Evolutionary conservation across 768 basidiomycete genomes (phyloP), one percentile per base, ranked within the genome.

Genomic region (Lactifluus volemus): DNA sequence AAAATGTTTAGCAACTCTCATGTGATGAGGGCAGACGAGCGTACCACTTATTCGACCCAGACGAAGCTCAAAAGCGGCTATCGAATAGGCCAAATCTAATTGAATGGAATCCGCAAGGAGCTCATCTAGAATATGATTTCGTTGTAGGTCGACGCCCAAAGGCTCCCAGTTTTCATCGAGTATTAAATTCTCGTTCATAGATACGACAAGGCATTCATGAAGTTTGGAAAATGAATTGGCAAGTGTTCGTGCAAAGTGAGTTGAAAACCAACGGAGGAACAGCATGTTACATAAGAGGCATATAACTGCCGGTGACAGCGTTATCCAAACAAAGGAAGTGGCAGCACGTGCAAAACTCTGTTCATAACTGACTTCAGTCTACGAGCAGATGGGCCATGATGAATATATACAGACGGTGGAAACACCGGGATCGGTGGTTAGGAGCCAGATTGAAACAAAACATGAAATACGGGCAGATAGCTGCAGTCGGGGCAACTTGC

Each of bases 371-470:
- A 8, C 14, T 53, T 63, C 39, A 58, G 52, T 38, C 39, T 48
- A 49, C 47, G 10, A 30, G 25, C 9, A 21, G 4, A 30, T 29
- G 12, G 30, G 17, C 25, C 17, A 49, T 7, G n/a, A 48, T 34
- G 9, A 15, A 47, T 19, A 25, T 49, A 14, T 21, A 21, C 73
- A 53, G 65, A 78, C 77, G 17, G 69, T 67, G 5, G 65, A 58
- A 8, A 65, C 47, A 17, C 75, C 76, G 36, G 72, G 65, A 52
- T 78, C 66, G 10, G 64, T 68, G 4, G 79, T 79, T 21, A 81
- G 67, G 19, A 78, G 64, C 76, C 77, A 81, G 29, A 79, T 73
- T 2, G 77, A 75, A n/a, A 78, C 68, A 59, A 81, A 79, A 60
- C 76, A 77, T 10, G 75, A 74, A 51, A 80, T 78, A 19, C 78